Percentiles rank a stretch among this genome's conserved stretches.
Conservation (phyloP, 1,139 yeast species). For the Zygosaccharomyces pseudobailii region DNA sequence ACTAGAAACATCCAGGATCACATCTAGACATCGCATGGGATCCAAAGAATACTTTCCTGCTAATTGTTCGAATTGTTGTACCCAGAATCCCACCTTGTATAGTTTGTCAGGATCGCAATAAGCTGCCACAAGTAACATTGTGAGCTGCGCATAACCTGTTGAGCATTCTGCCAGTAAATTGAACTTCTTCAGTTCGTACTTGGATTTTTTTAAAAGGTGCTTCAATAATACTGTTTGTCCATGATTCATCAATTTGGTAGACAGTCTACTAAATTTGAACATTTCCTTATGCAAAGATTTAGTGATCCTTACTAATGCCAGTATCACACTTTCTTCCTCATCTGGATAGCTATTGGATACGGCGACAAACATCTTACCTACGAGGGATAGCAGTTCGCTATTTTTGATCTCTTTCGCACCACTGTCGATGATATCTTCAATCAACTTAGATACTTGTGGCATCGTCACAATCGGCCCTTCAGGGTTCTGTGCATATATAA, state of each 20-base stretch:
- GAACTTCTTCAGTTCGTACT: conserved; percentile 67
- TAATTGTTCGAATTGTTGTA: conserved; percentile 50
- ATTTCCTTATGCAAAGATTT: conserved; percentile 18
- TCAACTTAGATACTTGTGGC: conserved; percentile 10
- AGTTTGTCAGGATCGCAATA: conserved; percentile 41
- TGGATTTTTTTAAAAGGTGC: conserved; percentile 26
- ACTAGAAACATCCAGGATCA: conserved; percentile 50
- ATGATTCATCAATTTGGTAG: conserved; percentile 21
- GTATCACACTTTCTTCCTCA: conserved; percentile 12
- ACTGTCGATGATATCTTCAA: conserved; percentile 13
- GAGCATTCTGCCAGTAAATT: conserved; percentile 73
- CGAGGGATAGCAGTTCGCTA: conserved; percentile 9
- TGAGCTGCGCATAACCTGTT: conserved; percentile 73
- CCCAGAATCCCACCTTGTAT: conserved; percentile 44
- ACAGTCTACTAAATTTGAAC: conserved; percentile 25
- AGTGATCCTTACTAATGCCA: conserved; percentile 12
- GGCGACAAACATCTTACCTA: conserved; percentile 22
- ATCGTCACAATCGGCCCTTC: conserved; percentile 1
- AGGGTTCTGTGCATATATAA: conserved; percentile 8
- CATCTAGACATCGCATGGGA: conserved; percentile 64
- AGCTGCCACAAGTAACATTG: conserved; percentile 48
- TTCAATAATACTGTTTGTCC: conserved; percentile 21
- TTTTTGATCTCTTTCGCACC: conserved; percentile 12
- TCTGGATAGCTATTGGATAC: conserved; percentile 14
- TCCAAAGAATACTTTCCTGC: conserved; percentile 80